phyloP scores from a whole-genome alignment of 768 basidiomycete genomes.

The Jaapia argillacea region DNA sequence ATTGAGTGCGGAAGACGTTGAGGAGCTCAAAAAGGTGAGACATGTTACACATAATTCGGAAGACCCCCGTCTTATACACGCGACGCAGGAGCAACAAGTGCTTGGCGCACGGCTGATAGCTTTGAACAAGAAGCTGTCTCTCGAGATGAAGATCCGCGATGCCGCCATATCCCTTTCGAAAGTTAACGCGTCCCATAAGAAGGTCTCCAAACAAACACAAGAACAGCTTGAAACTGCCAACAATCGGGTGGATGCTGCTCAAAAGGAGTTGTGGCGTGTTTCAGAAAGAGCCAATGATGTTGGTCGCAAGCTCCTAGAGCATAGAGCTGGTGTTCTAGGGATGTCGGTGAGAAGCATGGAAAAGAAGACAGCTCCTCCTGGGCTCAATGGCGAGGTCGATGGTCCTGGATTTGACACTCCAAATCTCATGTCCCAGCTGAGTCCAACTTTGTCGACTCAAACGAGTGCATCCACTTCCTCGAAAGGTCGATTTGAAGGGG shows the following conservation, averaged over 20 bases:
- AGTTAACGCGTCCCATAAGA: constrained; percentile 50
- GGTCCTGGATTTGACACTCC: constrained; percentile 44
- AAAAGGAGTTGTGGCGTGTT: constrained; percentile 62
- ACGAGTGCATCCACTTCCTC: constrained; percentile 33
- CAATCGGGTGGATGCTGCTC: constrained; percentile 56
- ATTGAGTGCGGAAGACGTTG: constrained; percentile 61
- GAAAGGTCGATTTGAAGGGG: constrained; percentile 64
- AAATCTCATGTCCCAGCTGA: constrained; percentile 38
- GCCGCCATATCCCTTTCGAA: constrained; percentile 68
- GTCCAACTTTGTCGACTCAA: constrained; percentile 34
- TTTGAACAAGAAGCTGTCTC: constrained; percentile 60
- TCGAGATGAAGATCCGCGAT: constrained; percentile 85
- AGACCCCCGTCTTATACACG: neutral
- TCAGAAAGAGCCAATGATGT: constrained; percentile 58
- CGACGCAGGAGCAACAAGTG: constrained; percentile 59
- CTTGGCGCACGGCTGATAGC: constrained; percentile 57
- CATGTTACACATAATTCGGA: neutral
- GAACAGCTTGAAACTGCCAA: constrained; percentile 71
- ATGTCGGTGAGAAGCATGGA: constrained; percentile 61
- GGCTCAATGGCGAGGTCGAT: constrained; percentile 26
- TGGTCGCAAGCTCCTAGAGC: constrained; percentile 59
- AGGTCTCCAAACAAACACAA: constrained; percentile 50
- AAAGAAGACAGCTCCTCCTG: constrained; percentile 29
- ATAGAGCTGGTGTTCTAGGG: constrained; percentile 75
- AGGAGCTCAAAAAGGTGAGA: constrained; percentile 58